Percentiles rank a stretch among this genome's conserved stretches.
Evolutionary conservation across 169 alveolate species (phyloP).

Genomic region (Cryptosporidium andersoni): DNA sequence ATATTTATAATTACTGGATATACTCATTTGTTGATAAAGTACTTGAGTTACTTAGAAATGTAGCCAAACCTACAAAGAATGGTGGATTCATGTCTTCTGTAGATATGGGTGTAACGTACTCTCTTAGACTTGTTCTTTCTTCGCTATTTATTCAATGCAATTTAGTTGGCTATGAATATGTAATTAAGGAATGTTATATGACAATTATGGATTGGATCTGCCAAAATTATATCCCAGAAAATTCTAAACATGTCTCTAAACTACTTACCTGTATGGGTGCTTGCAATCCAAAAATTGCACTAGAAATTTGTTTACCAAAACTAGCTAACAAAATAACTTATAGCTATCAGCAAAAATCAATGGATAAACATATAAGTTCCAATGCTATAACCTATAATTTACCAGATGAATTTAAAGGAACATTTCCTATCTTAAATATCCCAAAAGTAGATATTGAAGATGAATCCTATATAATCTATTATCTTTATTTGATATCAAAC

Average conservation of each 20-base stretch:
- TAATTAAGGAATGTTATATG: conserved; percentile 21
- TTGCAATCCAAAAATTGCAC: conserved; percentile 28
- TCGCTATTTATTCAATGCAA: conserved; percentile 23
- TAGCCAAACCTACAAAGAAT: conserved; percentile 37
- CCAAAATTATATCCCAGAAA: conserved; percentile 37
- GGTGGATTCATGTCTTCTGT: conserved; percentile 48
- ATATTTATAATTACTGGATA: conserved; percentile 40
- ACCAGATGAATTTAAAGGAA: neutral
- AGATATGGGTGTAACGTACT: conserved; percentile 58
- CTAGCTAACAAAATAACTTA: conserved; percentile 2
- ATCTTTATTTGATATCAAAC: conserved; percentile 29
- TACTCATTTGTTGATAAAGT: conserved; percentile 14
- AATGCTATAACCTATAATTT: neutral
- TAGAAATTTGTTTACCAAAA: conserved; percentile 10
- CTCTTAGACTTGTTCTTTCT: conserved; percentile 24
- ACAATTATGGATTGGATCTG: conserved; percentile 37
- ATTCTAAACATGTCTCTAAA: conserved; percentile 55
- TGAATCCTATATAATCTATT: conserved; percentile 42
- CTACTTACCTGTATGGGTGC: conserved; percentile 44
- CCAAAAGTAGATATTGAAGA: conserved; percentile 18
- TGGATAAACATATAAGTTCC: neutral
- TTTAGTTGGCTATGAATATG: conserved; percentile 19
- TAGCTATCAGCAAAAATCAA: neutral
- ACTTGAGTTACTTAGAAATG: conserved; percentile 43
- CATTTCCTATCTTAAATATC: neutral